These are phyloP conservation scores for Ensete ventricosum DNA, from an alignment of 176 grass and related monocot species.

Conservation along the genomic window DNA sequence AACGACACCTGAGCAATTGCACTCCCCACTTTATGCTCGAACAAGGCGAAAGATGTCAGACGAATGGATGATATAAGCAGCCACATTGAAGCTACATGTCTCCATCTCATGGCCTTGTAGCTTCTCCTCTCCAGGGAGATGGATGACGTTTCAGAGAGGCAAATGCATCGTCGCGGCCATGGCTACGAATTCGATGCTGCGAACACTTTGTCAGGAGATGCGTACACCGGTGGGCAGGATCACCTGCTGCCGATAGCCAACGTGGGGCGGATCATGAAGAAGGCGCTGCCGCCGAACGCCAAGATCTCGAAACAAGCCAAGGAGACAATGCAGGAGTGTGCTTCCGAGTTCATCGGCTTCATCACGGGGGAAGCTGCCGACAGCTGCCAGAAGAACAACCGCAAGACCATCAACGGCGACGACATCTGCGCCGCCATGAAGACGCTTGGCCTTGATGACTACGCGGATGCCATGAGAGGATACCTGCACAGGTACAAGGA, in stretches of 20 bases:
- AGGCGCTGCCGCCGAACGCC: conserved; percentile 70
- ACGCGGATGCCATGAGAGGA: conserved; percentile 67
- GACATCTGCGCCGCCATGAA: conserved; percentile 76
- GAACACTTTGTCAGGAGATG: not conserved
- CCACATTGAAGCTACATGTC: not conserved
- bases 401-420: conserved; percentile 88
- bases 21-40: not conserved
- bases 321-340: conserved; percentile 92
- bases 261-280: conserved; percentile 84
- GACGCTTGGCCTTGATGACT: conserved; percentile 70
- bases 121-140: too few species aligned
- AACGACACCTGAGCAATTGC: not conserved
- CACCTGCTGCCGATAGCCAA: conserved; percentile 74
- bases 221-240: conserved; percentile 33
- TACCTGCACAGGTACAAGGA: conserved; percentile 69
- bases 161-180: not conserved
- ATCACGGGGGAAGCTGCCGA: conserved; percentile 76
- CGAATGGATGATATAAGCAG: not conserved
- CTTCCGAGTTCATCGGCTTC: conserved; percentile 88
- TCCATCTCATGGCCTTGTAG: not conserved
- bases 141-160: too few species aligned
- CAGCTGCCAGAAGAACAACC: conserved; percentile 82
- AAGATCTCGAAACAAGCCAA: conserved; percentile 89
- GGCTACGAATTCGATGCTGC: not conserved
- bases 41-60: not conserved